These are phyloP conservation scores for Fusarium armeniacum DNA, from an alignment of 2,329 filamentous ascomycete species.

Conservation along the genomic window DNA sequence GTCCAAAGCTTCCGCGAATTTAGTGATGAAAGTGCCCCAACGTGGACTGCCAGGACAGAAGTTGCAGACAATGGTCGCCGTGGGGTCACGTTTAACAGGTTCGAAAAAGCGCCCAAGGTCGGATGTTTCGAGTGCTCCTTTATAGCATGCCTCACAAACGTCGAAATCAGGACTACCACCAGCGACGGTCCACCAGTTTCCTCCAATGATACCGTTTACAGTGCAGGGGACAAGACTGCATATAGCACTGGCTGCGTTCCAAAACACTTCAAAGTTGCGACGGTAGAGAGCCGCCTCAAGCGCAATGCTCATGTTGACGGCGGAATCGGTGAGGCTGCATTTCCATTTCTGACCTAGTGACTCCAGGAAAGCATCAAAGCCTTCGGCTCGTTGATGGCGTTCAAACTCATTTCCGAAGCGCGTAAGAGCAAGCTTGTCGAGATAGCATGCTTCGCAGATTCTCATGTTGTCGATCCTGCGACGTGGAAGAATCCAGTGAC, in stretches of 20 bases:
- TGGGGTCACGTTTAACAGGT: constrained; percentile 28
- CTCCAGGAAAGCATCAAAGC: constrained; percentile 46
- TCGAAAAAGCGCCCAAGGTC: constrained; percentile 51
- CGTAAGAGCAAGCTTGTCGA: constrained; percentile 53
- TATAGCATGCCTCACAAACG: constrained; percentile 55
- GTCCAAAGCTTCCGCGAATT: constrained; percentile 52
- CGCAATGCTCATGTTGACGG: constrained; percentile 46
- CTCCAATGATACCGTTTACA: constrained; percentile 48
- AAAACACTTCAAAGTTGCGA: constrained; percentile 50
- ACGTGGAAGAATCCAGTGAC: constrained; percentile 49
- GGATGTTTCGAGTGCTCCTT: constrained; percentile 49
- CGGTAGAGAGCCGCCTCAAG: constrained; percentile 47
- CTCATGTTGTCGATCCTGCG: constrained; percentile 47
- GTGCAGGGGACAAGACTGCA: constrained; percentile 48
- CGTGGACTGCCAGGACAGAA: constrained; percentile 49
- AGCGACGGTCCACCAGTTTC: constrained; percentile 54
- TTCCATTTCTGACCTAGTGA: constrained; percentile 42
- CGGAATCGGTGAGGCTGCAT: constrained; percentile 46
- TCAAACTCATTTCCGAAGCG: constrained; percentile 51
- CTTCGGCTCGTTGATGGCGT: constrained; percentile 26
- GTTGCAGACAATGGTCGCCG: constrained; percentile 50
- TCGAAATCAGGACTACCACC: constrained; percentile 44
- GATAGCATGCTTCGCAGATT: constrained; percentile 55
- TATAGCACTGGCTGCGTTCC: constrained; percentile 45
- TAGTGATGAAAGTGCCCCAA: constrained; percentile 46